Evolutionary conservation across 805 yeast species (phyloP).

Genomic region (Tetrapisispora phaffii): DNA sequence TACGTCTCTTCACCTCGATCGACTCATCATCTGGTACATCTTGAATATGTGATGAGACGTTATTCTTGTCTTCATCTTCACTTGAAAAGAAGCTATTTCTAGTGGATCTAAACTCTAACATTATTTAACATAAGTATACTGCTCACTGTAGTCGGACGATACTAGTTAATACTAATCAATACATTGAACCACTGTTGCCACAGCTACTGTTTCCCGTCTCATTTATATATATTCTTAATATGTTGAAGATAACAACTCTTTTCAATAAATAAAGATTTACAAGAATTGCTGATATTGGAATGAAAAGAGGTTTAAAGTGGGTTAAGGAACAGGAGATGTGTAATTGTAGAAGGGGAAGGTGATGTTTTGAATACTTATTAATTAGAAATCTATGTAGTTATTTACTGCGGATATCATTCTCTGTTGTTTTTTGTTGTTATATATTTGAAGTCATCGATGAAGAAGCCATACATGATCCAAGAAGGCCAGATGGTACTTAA

Average conservation of each 20-base stretch:
- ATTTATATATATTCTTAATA: too few relatives aligned
- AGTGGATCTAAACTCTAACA: neutral
- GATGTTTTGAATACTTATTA: too few relatives aligned
- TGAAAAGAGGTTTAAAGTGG: too few relatives aligned
- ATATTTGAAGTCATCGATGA: conserved; percentile 34
- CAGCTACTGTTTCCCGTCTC: too few relatives aligned
- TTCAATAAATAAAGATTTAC: too few relatives aligned
- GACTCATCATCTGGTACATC: neutral
- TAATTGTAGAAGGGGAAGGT: too few relatives aligned
- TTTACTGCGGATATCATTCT: neutral
- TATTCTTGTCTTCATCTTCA: neutral
- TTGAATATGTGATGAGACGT: neutral
- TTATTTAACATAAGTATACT: neutral
- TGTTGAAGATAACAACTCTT: too few relatives aligned
- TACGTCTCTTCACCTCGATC: neutral
- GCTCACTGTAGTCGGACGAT: neutral
- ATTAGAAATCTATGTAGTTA: neutral
- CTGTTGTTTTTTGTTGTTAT: neutral
- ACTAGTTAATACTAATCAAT: too few relatives aligned
- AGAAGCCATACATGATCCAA: conserved; percentile 57
- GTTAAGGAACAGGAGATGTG: too few relatives aligned
- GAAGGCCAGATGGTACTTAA: conserved; percentile 78
- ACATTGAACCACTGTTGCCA: too few relatives aligned
- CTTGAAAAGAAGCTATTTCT: neutral
- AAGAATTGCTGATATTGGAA: too few relatives aligned